Conservation (phyloP, 768 basidiomycete species). For the Royoungia palumana region DNA sequence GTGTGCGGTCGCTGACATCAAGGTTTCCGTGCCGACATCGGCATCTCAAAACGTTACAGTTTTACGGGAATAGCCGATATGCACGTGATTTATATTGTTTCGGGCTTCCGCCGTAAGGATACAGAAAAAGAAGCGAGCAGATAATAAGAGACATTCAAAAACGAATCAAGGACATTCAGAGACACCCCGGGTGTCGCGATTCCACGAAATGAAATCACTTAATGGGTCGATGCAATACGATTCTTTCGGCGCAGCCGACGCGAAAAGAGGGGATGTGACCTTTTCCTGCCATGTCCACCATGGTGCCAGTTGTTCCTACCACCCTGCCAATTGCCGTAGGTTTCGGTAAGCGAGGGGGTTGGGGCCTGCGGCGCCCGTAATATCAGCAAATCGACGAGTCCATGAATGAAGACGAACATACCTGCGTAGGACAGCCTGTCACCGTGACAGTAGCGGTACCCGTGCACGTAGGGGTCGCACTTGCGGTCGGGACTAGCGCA, state of each 20-base stretch:
- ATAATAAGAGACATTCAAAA: no score
- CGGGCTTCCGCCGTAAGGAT: no score
- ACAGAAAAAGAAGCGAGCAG: no score
- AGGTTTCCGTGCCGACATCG: slow-evolving; percentile 22
- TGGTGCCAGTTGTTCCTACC: background rate
- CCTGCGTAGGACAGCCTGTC: slow-evolving; percentile 11
- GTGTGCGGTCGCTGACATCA: slow-evolving; percentile 2
- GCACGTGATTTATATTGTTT: no score
- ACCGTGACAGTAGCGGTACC: slow-evolving; percentile 21
- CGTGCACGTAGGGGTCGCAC: slow-evolving; percentile 2
- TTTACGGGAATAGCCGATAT: background rate
- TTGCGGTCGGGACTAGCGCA: background rate
- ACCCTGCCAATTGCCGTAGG: background rate
- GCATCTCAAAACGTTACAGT: slow-evolving; percentile 18
- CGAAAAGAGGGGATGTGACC: background rate
- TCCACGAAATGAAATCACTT: background rate
- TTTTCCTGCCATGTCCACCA: background rate
- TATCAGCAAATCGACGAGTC: background rate
- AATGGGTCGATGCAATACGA: background rate
- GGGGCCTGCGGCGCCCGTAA: background rate
- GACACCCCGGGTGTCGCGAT: background rate
- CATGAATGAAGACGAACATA: background rate
- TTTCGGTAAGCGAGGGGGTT: background rate
- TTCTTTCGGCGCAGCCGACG: slow-evolving; percentile 8
- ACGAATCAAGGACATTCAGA: background rate